Base-by-base conservation (phyloP, 176 grass and related monocot species). In the Oryza glaberrima region DNA sequence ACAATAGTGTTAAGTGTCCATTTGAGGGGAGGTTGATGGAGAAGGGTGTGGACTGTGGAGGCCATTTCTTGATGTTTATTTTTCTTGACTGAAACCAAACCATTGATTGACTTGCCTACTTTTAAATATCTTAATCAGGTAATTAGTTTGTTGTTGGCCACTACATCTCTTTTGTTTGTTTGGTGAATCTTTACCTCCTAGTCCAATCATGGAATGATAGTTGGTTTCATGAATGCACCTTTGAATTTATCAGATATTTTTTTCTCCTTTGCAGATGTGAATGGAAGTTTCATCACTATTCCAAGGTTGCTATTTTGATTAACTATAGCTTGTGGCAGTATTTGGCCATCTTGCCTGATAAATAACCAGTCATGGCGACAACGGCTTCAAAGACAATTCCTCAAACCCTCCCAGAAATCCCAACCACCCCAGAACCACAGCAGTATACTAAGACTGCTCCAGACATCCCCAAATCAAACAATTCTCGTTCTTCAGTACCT, bases 301-400 rank as follows among this genome's bases (percentile, higher is more conserved):
- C 28, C 20, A 67, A 43, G 60, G 17, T 67, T 58, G 60, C 20
- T 74, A 9, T 75, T 65, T 16, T 74, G 43, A 74, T 14, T 81
- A 70, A 74, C 45, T 52, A 41, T 15, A 81, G 34, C 22, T 67
- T 75, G 22, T 30, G 25, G 46, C 2, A 11, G 11, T 75, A 16
- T 32, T 25, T 67, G 30, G n/a, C 30, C 7, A 41, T 65, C 56
- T 80, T 56, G 77, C 36, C 58, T 79, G 73, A 69, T 49, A 75
- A 51, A 74, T 34, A 60, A 22, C 16, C 20, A 64, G 11, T 20
- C 32, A 14, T 82, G 20, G 32, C 40, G 26, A 43, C 67, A 70
- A 88, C 88, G 90, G 79, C 83, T 78, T 82, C 90, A 43, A 86
- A 86, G 49, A 11, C 67, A 74, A 67, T 73, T 6, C 30, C 67